These are phyloP conservation scores for Sherardia arvensis DNA, from an alignment of 257 asterid genomes.

Conservation along the genomic window DNA sequence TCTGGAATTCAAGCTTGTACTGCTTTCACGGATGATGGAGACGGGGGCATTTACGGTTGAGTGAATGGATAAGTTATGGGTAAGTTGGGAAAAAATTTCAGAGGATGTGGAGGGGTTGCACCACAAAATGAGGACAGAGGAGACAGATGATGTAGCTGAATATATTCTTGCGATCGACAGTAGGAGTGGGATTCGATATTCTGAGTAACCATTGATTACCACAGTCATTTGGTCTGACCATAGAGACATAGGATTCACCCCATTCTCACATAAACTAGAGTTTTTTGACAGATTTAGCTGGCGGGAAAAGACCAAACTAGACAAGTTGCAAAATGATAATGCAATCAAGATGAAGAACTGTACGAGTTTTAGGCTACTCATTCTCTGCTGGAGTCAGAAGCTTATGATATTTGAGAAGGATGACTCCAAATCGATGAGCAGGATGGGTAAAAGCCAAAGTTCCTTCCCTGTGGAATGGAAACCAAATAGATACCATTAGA, in stretches of 20 bases:
- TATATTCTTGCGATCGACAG: conserved; percentile 60
- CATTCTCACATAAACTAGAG: conserved; percentile 21
- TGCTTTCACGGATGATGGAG: conserved; percentile 42
- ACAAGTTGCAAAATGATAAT: conserved; percentile 16
- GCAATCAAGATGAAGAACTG: conserved; percentile 11
- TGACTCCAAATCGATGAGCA: background rate
- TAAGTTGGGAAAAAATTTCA: conserved; percentile 37
- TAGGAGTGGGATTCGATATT: conserved; percentile 65
- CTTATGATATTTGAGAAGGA: background rate
- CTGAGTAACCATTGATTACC: conserved; percentile 82
- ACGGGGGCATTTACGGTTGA: conserved; percentile 23
- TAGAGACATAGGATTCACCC: conserved; percentile 33
- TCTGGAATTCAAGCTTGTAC: conserved; percentile 69
- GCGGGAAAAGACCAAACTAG: conserved; percentile 42
- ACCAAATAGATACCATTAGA: background rate
- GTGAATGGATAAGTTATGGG: conserved; percentile 44
- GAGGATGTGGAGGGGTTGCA: conserved; percentile 67
- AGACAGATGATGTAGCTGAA: conserved; percentile 51
- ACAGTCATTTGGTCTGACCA: conserved; percentile 73
- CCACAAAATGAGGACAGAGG: conserved; percentile 65
- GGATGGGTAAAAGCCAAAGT: background rate
- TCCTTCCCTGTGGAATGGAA: background rate
- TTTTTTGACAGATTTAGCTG: conserved; percentile 17
- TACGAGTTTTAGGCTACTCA: background rate
- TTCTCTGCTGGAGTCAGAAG: background rate